A percentile compares a stretch with the other conserved stretches of the same genome.
Evolutionary conservation across 2,329 filamentous ascomycete genomes (phyloP).

Genomic region (Fusarium decemcellulare): DNA sequence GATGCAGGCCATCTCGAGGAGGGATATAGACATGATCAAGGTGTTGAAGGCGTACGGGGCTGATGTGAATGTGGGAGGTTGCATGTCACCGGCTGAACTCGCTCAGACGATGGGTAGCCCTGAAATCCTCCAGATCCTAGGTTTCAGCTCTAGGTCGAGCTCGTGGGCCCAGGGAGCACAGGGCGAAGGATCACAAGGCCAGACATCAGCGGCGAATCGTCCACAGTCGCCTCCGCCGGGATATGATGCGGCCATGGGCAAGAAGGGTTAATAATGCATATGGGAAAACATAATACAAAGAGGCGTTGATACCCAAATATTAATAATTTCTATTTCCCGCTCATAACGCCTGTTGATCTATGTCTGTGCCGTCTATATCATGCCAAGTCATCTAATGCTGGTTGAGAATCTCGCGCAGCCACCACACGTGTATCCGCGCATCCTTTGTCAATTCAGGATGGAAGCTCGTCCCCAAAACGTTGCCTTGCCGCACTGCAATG

Average conservation of each 20-base stretch:
- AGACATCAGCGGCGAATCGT: constrained; percentile 7
- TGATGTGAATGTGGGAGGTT: constrained; percentile 33
- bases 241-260: constrained; percentile 36
- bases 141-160: constrained; percentile 18
- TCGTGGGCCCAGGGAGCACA: background rate
- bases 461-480: constrained; percentile 95
- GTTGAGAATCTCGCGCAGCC: constrained; percentile 77
- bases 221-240: constrained; percentile 42
- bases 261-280: constrained; percentile 27
- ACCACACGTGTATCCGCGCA: constrained; percentile 92
- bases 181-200: background rate
- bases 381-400: constrained; percentile 26
- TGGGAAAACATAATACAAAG: background rate
- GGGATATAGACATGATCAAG: constrained; percentile 47
- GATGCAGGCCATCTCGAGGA: constrained; percentile 49
- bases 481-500: constrained; percentile 89
- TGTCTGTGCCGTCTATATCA: background rate
- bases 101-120: constrained; percentile 42
- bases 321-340: constrained; percentile 11
- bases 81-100: constrained; percentile 42
- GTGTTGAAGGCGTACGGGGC: constrained; percentile 49
- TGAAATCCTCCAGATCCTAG: constrained; percentile 46
- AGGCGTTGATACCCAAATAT: constrained; percentile 29
- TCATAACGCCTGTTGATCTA: constrained; percentile 26
- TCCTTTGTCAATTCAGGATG: constrained; percentile 95